Evolutionary conservation across 305 asterid species (phyloP), one percentile per base, ranked within the genome.

Genomic region (Plantago coronopus): DNA sequence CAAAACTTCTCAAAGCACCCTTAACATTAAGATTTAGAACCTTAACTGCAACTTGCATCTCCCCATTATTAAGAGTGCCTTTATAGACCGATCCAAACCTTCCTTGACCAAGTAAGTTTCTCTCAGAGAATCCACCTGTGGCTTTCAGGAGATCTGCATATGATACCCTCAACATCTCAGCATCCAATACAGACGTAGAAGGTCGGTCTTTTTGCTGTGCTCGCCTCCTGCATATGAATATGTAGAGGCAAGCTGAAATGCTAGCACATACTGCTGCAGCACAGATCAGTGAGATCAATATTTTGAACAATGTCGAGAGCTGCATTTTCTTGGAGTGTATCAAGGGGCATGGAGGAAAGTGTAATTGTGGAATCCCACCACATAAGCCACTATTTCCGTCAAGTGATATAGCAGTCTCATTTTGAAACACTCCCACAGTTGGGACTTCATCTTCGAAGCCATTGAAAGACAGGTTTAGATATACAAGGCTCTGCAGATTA

Each of bases 41-140:
- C 34, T 27, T 27, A 3, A 27, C 34, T 3, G 34, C 34, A 27
- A 27, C 34, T 8, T 27, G 34, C 7, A 27, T 27, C 4, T 27
- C 34, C 34, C 34, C 34, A 2, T 5, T 27, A 27, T 5, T 5
- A 25, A 25, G 31, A 25, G 5, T 25, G 2, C 31, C 31, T 25
- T 5, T 25, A 25, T 27, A 27, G n/a, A 27, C 34, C 7, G 34
- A 27, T 4, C 34, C 34, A 8, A 27, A 27, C 5, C 34, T 27
- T 27, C 34, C 34, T 27, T 27, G 4, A 27, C 34, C 34, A 27
- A 27, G 60, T 17, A 64, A 43, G 45, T 44, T 64, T 9, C 46
- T 29, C 21, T 54, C 69, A 2, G 62, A 54, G 31, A 64, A 64
- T 54, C 61, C 62, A 54, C 48, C 23, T 17, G 69, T 64, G 12